phyloP scores from a whole-genome alignment of 331 rosid species.

The Malus hybrid region DNA sequence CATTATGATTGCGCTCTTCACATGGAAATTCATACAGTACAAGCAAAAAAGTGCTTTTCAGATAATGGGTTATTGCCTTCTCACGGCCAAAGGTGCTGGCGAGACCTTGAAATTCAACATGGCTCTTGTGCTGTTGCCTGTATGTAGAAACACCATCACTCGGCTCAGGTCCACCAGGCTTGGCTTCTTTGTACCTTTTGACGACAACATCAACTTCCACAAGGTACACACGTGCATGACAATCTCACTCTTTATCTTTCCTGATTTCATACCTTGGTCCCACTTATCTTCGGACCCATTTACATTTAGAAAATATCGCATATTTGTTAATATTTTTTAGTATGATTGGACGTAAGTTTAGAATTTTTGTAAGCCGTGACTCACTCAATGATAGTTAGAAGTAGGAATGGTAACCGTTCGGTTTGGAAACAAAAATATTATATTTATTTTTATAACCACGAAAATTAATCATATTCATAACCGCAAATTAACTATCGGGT shows the following conservation, averaged over 20 bases:
- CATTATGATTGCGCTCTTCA: conserved; percentile 74
- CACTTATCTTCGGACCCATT: not conserved
- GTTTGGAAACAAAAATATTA: too few species aligned
- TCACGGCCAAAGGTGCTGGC: conserved; percentile 83
- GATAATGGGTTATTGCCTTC: conserved; percentile 87
- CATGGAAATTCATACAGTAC: conserved; percentile 83
- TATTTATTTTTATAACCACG: too few species aligned
- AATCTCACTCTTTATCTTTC: conserved; percentile 2
- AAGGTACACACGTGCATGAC: conserved; percentile 46
- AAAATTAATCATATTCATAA: too few species aligned
- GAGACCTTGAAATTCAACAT: conserved; percentile 95
- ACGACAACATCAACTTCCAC: conserved; percentile 97
- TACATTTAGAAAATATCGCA: not conserved
- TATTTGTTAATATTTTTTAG: too few species aligned
- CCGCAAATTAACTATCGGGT: too few species aligned
- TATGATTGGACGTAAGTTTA: too few species aligned
- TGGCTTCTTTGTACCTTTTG: conserved; percentile 62
- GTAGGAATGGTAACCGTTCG: too few species aligned
- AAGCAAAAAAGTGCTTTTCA: conserved; percentile 45
- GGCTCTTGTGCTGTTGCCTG: conserved; percentile 89
- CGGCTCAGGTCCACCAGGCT: conserved; percentile 83
- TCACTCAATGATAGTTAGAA: too few species aligned
- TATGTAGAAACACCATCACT: conserved; percentile 90
- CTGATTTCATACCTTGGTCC: conserved; percentile 3
- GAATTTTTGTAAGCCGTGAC: too few species aligned